Evolutionary conservation across 108 stramenopile species (phyloP).

Genomic region (Cyclostephanos invisitatus): DNA sequence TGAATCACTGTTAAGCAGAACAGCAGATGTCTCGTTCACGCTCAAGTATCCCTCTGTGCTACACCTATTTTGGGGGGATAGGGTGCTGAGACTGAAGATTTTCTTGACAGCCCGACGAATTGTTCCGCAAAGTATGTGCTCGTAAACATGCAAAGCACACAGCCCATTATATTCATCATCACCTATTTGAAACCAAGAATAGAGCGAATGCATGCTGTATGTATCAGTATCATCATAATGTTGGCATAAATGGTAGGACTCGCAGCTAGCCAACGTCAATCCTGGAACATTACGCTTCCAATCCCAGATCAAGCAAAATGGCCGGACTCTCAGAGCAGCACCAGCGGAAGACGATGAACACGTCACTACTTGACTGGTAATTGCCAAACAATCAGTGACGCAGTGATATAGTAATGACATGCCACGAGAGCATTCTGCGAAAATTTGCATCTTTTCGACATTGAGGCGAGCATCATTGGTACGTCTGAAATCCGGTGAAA

Average conservation of each 20-base stretch:
- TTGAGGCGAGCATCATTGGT: not conserved
- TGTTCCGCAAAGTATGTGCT: slow-evolving; percentile 7
- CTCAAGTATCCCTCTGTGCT: slow-evolving; percentile 2
- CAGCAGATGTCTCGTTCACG: slow-evolving; percentile 29
- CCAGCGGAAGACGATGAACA: not conserved
- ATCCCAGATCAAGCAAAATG: slow-evolving; percentile 43
- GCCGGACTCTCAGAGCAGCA: slow-evolving; percentile 9
- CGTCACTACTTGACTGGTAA: slow-evolving; percentile 27
- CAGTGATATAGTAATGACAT: slow-evolving; percentile 36
- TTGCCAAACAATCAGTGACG: slow-evolving; percentile 29
- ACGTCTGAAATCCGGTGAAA: not conserved
- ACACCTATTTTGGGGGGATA: slow-evolving; percentile 21
- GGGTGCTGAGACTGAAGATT: slow-evolving; percentile 26
- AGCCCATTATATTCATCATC: slow-evolving; percentile 22
- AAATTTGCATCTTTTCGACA: not conserved
- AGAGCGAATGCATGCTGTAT: slow-evolving; percentile 12
- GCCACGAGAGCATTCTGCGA: slow-evolving; percentile 21
- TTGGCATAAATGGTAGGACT: not conserved
- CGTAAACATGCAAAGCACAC: slow-evolving; percentile 33
- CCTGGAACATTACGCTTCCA: slow-evolving; percentile 43
- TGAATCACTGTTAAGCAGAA: slow-evolving; percentile 27
- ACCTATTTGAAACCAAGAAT: slow-evolving; percentile 35
- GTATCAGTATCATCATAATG: not conserved
- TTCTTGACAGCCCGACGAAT: slow-evolving; percentile 23
- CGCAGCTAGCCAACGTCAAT: slow-evolving; percentile 16